Evolutionary conservation across 1,139 yeast genomes (phyloP), one percentile per base, ranked within the genome.

Genomic region (Magnusiomyces sp.): DNA sequence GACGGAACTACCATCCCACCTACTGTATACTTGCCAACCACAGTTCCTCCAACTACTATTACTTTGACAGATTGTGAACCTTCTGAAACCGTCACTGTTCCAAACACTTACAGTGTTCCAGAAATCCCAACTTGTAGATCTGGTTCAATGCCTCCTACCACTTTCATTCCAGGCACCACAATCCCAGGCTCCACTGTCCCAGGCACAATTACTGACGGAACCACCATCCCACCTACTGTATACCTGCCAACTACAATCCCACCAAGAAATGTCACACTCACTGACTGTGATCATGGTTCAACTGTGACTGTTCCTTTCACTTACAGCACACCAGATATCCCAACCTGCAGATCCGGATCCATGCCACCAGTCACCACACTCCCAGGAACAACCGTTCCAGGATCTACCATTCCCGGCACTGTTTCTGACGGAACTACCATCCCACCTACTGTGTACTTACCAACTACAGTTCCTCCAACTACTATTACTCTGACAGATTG

Each of bases 161-260:
- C 52, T 33, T 40, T 51, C 43, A 46, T 55, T 41, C 48, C 55
- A 33, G 58, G 55, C 27, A 45, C 58, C 36, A 53, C 53, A 32
- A 17, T 49, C 29, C 11, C 27, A 3, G 23, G 23, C 14, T 32
- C 37, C 17, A 42, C 45, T 5, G n/a, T 42, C 10, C 45, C 45
- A 14, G 45, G 38, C 2, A 49, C 52, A 11, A 44, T 46, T 33
- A 5, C 16, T 32, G 45, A 14, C 6, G 37, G 23, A 10, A 42
- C 45, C 17, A 42, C 45, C 31, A 4, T 42, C 19, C 46, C 52
- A 14, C 48, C 36, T 10, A 42, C 45, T 29, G 34, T 34, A 5
- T 42, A 38, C 38, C 32, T 14, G 16, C 23, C 46, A 9, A 47
- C 37, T 9, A 20, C 38, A 16, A 45, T 46, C 19, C 47, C 50